A percentile compares a stretch with the other conserved stretches of the same genome.
Evolutionary conservation across 257 asterid genomes (phyloP).

Genomic region (Paraleonurus japonicus): DNA sequence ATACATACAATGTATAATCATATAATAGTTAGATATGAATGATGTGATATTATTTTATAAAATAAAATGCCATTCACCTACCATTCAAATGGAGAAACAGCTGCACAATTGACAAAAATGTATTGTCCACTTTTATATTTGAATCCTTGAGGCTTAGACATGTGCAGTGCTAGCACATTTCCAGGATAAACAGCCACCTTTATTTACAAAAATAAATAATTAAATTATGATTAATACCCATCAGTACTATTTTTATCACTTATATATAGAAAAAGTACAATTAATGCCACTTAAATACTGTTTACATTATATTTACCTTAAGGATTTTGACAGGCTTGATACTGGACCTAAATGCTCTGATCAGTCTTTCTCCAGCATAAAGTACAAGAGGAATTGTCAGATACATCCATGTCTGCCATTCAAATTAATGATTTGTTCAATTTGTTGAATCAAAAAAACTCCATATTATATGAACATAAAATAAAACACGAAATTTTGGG

Average conservation of each 20-base stretch:
- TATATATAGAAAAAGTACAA: neutral
- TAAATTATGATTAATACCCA: neutral
- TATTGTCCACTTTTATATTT: conserved; percentile 84
- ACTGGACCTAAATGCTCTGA: conserved; percentile 72
- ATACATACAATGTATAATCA: neutral
- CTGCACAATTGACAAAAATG: conserved; percentile 86
- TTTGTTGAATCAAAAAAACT: neutral
- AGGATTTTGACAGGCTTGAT: conserved; percentile 67
- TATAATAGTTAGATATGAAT: neutral
- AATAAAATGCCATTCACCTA: conserved; percentile 27
- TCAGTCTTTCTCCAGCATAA: conserved; percentile 67
- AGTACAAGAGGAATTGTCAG: conserved; percentile 56
- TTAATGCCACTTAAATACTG: neutral
- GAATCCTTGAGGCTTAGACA: conserved; percentile 92
- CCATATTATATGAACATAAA: neutral
- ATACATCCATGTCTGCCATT: conserved; percentile 84
- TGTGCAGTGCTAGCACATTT: conserved; percentile 77
- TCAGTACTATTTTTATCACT: neutral
- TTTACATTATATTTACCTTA: conserved; percentile 41
- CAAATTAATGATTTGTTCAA: neutral
- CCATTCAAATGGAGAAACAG: conserved; percentile 96
- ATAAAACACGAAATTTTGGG: neutral
- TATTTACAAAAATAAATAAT: conserved; percentile 15
- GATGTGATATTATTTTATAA: too few relatives aligned
- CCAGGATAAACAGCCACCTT: conserved; percentile 90